Evolutionary conservation across 257 asterid species (phyloP).

Genomic region (Lavandula angustifolia): DNA sequence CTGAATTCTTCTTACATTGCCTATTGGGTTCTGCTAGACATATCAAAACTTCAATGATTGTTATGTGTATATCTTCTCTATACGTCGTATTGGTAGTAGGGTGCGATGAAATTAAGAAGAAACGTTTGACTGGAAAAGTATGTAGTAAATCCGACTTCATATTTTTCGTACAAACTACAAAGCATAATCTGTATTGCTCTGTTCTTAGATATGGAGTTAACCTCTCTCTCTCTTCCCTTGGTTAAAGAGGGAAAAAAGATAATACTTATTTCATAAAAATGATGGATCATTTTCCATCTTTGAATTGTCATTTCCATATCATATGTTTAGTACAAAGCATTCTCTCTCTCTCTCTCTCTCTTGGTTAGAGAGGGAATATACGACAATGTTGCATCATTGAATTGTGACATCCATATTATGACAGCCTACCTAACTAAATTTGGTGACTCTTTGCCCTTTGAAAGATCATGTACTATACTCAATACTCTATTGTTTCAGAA

Average conservation of each 20-base stretch:
- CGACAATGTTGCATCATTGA: neutral
- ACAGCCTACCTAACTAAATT: neutral
- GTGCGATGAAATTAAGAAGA: neutral
- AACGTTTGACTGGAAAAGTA: neutral
- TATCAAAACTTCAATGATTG: conserved; percentile 1
- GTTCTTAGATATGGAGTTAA: conserved; percentile 14
- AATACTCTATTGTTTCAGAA: conserved; percentile 46
- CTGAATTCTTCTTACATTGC: conserved; percentile 16
- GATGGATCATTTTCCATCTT: neutral
- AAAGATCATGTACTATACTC: neutral
- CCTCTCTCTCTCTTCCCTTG: neutral
- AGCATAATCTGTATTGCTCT: neutral
- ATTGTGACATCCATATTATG: neutral
- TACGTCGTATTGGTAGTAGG: neutral
- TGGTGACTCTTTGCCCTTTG: neutral
- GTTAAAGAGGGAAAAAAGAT: neutral
- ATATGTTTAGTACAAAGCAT: too few species aligned
- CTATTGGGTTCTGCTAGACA: neutral
- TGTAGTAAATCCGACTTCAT: neutral
- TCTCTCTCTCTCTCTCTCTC: too few species aligned
- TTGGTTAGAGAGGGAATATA: too few species aligned
- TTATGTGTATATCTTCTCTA: neutral
- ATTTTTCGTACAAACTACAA: neutral
- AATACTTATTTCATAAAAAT: neutral
- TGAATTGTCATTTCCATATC: neutral